Evolutionary conservation across 2,329 filamentous ascomycete genomes (phyloP).

Genomic region (Fusarium piperis): DNA sequence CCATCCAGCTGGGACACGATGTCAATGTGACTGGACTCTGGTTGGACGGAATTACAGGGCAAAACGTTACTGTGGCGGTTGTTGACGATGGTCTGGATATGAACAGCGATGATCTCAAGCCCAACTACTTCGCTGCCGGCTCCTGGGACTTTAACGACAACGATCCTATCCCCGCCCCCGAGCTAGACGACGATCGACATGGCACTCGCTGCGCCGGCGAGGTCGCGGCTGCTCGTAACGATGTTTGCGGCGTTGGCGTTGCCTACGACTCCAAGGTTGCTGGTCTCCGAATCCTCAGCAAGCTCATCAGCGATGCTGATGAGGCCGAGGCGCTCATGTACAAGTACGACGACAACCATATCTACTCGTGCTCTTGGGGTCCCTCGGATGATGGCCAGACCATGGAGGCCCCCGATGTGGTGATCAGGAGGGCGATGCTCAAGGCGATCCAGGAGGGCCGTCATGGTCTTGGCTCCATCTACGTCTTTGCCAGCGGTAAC

Average conservation of each 20-base stretch:
- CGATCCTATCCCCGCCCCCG: conserved; percentile 78
- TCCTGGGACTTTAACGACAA: conserved; percentile 98
- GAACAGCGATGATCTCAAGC: conserved; percentile 90
- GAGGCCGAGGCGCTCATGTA: conserved; percentile 95
- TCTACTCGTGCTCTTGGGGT: conserved; percentile 99
- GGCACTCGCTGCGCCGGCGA: conserved; percentile 96
- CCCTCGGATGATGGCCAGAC: conserved; percentile 91
- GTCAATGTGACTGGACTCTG: conserved; percentile 96
- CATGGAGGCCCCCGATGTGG: conserved; percentile 91
- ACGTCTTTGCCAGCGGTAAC: conserved; percentile 95
- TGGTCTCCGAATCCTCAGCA: conserved; percentile 91
- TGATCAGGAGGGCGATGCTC: conserved; percentile 91
- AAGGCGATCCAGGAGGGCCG: conserved; percentile 92
- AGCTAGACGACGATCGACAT: conserved; percentile 86
- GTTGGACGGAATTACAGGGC: conserved; percentile 89
- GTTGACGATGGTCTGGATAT: conserved; percentile 97
- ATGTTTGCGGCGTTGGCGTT: conserved; percentile 94
- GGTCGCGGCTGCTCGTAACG: conserved; percentile 88
- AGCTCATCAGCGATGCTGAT: conserved; percentile 89
- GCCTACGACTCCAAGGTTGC: conserved; percentile 92
- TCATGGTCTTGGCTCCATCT: conserved; percentile 85
- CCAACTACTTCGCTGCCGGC: conserved; percentile 91
- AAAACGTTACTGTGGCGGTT: conserved; percentile 89
- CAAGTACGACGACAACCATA: conserved; percentile 89
- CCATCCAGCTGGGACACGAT: conserved; percentile 83